A percentile compares a stretch with the other conserved stretches of the same genome.
Conservation (phyloP, 2,329 filamentous ascomycete genomes). For the Exophiala oligosperma region DNA sequence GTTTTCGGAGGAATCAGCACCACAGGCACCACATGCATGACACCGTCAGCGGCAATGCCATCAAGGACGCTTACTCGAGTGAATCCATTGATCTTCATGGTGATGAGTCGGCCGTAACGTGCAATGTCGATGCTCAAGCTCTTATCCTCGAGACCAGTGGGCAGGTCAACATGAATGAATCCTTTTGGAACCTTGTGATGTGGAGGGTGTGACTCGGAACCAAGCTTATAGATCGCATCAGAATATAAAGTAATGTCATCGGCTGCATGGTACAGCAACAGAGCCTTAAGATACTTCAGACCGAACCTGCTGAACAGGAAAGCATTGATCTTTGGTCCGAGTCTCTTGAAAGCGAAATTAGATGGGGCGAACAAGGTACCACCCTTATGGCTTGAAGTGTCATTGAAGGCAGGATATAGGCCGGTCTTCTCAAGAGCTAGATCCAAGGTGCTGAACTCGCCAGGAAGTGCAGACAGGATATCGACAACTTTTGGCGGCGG, state of each 20-base stretch:
- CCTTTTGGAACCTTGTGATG: slow-evolving; percentile 40
- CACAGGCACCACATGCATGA: slow-evolving; percentile 72
- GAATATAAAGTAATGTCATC: slow-evolving; percentile 76
- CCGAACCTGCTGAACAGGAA: slow-evolving; percentile 82
- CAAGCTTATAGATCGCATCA: slow-evolving; percentile 70
- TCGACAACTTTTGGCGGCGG: slow-evolving; percentile 68
- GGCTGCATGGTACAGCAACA: slow-evolving; percentile 78
- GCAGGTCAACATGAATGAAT: slow-evolving; percentile 62
- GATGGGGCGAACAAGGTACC: slow-evolving; percentile 79
- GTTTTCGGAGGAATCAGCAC: slow-evolving; percentile 76
- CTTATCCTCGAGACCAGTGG: slow-evolving; percentile 68
- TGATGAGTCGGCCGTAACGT: slow-evolving; percentile 66
- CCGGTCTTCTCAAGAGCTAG: slow-evolving; percentile 74
- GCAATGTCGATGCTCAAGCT: slow-evolving; percentile 70
- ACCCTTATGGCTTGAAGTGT: slow-evolving; percentile 57
- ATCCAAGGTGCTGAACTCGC: slow-evolving; percentile 74
- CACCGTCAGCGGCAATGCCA: slow-evolving; percentile 73
- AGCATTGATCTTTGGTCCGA: slow-evolving; percentile 72
- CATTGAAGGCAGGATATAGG: slow-evolving; percentile 61
- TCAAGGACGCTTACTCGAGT: slow-evolving; percentile 67
- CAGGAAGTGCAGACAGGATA: slow-evolving; percentile 66
- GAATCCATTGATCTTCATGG: slow-evolving; percentile 74
- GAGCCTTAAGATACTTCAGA: slow-evolving; percentile 70
- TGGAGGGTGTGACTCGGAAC: slow-evolving; percentile 28
- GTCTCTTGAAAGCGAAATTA: slow-evolving; percentile 75